These are phyloP conservation scores for Cutaneotrichosporon spelunceum DNA, from an alignment of 1,284 basidiomycete genomes.

Conservation along the genomic window DNA sequence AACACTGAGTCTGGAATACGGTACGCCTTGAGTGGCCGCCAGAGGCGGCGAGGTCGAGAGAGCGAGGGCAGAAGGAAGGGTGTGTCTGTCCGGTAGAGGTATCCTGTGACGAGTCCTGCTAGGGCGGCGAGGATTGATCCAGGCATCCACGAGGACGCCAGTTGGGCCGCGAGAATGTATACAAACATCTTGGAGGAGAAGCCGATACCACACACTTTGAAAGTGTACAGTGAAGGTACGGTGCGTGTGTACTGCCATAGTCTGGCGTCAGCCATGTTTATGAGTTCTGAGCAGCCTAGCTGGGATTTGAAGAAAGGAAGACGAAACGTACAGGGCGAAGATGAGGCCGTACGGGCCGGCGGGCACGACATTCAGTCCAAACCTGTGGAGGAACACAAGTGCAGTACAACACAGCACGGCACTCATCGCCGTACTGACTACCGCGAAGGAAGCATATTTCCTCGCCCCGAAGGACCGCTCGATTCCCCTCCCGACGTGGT, in stretches of 20 bases:
- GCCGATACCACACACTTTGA: slow-evolving; percentile 68
- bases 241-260: slow-evolving; percentile 75
- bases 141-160: slow-evolving; percentile 65
- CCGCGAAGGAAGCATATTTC: slow-evolving; percentile 80
- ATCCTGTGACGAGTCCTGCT: slow-evolving; percentile 68
- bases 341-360: slow-evolving; percentile 69
- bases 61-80: slow-evolving; percentile 50
- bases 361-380: slow-evolving; percentile 69
- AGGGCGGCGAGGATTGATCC: slow-evolving; percentile 61
- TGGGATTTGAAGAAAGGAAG: background rate
- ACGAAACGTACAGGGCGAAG: slow-evolving; percentile 41
- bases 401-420: slow-evolving; percentile 65
- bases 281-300: background rate
- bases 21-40: slow-evolving; percentile 61
- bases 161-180: slow-evolving; percentile 66
- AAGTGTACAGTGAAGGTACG: slow-evolving; percentile 70
- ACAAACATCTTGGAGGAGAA: slow-evolving; percentile 70
- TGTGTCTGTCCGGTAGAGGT: slow-evolving; percentile 72
- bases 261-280: slow-evolving; percentile 51
- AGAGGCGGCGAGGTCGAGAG: slow-evolving; percentile 31
- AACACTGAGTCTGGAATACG: slow-evolving; percentile 63
- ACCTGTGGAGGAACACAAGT: slow-evolving; percentile 61
- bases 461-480: slow-evolving; percentile 81
- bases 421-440: slow-evolving; percentile 63
- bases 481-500: slow-evolving; percentile 66